Percentiles rank a stretch among this genome's conserved stretches.
phyloP scores from a whole-genome alignment of 2,329 filamentous ascomycete genomes.

The Sarocladium brachiariae region DNA sequence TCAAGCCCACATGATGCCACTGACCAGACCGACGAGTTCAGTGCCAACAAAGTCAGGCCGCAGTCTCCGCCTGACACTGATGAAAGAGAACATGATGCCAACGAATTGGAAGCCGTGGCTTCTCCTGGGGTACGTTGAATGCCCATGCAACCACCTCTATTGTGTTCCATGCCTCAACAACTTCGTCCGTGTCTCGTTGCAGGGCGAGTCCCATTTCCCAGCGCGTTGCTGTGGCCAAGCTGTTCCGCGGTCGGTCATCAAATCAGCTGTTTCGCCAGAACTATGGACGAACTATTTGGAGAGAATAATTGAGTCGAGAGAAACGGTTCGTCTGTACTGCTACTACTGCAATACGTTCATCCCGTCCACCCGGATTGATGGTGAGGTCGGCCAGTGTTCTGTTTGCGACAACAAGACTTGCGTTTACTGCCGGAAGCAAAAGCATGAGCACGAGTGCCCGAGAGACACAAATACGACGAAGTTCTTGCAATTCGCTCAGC shows the following conservation, averaged over 20 bases:
- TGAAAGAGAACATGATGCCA: background rate
- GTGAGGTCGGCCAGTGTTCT: constrained; percentile 32
- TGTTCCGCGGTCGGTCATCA: constrained; percentile 30
- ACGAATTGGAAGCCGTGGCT: background rate
- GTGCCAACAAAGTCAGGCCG: no score
- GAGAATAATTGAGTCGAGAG: constrained; percentile 43
- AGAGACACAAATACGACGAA: constrained; percentile 32
- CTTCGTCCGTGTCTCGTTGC: constrained; percentile 23
- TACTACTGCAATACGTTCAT: constrained; percentile 17
- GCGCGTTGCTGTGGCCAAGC: constrained; percentile 42
- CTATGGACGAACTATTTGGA: constrained; percentile 29
- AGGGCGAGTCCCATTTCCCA: constrained; percentile 47
- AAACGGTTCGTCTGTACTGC: constrained; percentile 45
- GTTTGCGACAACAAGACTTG: constrained; percentile 41
- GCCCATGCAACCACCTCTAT: constrained; percentile 28
- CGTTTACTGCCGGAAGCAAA: constrained; percentile 37
- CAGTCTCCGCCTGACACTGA: no score
- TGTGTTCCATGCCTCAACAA: no score
- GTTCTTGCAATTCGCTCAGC: constrained; percentile 31
- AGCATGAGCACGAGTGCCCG: constrained; percentile 42
- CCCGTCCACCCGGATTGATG: constrained; percentile 18
- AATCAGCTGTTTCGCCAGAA: constrained; percentile 27
- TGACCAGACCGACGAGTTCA: no score
- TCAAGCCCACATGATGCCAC: no score
- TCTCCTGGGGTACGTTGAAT: background rate